phyloP scores from a whole-genome alignment of 2,329 filamentous ascomycete genomes.

The Colletotrichum tanaceti region DNA sequence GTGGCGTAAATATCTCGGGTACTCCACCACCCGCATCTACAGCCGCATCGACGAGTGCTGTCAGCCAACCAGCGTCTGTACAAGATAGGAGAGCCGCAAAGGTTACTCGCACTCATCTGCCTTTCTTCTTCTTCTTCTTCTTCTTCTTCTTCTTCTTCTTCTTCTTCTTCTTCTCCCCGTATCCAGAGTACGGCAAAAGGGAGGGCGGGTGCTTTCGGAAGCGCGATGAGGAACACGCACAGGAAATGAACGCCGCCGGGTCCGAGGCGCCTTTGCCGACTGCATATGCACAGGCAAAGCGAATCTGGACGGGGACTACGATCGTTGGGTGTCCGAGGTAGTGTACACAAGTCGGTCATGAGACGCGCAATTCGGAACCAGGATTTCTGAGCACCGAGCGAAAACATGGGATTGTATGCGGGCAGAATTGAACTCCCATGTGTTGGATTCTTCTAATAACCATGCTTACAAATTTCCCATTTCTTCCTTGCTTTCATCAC shows the following conservation, averaged over 20 bases:
- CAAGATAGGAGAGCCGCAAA: neutral
- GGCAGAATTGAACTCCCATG: neutral
- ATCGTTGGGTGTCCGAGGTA: neutral
- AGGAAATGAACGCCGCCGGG: constrained; percentile 2
- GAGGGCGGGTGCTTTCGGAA: neutral
- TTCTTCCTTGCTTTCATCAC: neutral
- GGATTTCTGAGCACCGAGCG: neutral
- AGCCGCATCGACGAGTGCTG: neutral
- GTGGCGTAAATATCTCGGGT: neutral
- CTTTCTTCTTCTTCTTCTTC: too few relatives aligned
- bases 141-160: too few relatives aligned
- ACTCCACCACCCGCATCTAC: neutral
- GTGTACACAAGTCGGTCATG: neutral
- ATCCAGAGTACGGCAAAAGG: too few relatives aligned
- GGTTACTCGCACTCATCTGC: neutral
- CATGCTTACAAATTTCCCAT: neutral
- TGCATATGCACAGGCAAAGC: constrained; percentile 9
- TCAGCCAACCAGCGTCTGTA: neutral
- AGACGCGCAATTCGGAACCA: neutral
- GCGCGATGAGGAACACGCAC: constrained; percentile 6
- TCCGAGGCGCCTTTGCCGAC: neutral
- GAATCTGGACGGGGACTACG: neutral
- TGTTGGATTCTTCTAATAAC: neutral
- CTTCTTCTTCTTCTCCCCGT: too few relatives aligned
- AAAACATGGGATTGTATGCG: neutral